Percentiles rank a stretch among this genome's conserved stretches.
phyloP scores from a whole-genome alignment of 805 yeast species.

The Metschnikowia corniflorae region DNA sequence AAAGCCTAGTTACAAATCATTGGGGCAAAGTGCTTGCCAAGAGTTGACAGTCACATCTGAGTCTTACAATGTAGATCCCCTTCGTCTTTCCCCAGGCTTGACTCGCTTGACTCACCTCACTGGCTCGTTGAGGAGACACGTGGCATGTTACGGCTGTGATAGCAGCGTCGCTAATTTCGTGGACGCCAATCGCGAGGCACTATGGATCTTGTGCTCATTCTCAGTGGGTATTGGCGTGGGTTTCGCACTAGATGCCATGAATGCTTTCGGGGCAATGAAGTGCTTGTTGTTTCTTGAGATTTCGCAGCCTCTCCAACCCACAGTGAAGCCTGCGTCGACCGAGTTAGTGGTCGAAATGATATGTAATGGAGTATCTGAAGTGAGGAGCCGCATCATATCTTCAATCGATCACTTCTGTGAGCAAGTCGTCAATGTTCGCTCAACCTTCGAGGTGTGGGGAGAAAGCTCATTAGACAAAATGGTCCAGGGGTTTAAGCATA shows the following conservation, averaged over 20 bases:
- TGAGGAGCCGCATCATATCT: background rate
- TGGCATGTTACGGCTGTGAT: background rate
- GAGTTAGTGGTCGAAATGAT: background rate
- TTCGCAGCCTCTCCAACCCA: background rate
- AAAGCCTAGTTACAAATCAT: slow-evolving; percentile 7
- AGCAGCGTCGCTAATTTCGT: background rate
- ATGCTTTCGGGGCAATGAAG: slow-evolving; percentile 9
- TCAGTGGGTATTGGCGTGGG: slow-evolving; percentile 39
- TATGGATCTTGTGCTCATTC: slow-evolving; percentile 29
- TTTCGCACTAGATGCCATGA: slow-evolving; percentile 18
- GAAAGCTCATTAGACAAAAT: background rate
- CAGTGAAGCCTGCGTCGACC: background rate
- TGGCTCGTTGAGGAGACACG: slow-evolving; percentile 6
- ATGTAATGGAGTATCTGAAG: background rate
- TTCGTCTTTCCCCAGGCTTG: slow-evolving; percentile 27
- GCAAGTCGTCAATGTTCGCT: background rate
- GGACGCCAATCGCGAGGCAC: slow-evolving; percentile 7
- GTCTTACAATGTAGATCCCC: slow-evolving; percentile 27
- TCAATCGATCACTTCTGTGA: background rate
- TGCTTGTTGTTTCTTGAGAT: slow-evolving; percentile 1
- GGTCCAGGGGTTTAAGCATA: background rate
- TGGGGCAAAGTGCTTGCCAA: slow-evolving; percentile 8
- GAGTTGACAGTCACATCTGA: slow-evolving; percentile 16
- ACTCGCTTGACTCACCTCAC: slow-evolving; percentile 18
- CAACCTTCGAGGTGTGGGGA: background rate